Evolutionary conservation across 2,329 filamentous ascomycete genomes (phyloP), one percentile per base, ranked within the genome.

Genomic region (Alternaria alternata): DNA sequence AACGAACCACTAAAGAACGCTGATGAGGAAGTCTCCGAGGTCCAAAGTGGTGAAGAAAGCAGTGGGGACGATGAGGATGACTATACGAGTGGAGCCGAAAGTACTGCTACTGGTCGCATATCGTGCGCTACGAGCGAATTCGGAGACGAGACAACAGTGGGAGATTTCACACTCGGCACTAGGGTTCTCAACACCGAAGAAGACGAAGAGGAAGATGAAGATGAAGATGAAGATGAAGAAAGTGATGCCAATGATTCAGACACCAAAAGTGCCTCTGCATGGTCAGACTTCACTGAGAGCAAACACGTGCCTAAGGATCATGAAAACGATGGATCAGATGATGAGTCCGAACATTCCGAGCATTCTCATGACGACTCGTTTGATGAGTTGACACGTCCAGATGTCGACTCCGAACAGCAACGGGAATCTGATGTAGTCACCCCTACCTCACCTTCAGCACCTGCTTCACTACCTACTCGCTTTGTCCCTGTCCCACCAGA

Each of bases 41-140:
- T 84, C 3, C 88, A 92, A 14, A 89, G 90, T 57, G 88, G 90
- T 46, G 91, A 84, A 56, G 87, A 87, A 16, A 87, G 84, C 58
- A 86, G 87, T 30, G 90, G 93, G 67, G 90, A 93, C 67, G 84
- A 89, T 30, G 70, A 74, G 28, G 72, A 71, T 30, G 84, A 90
- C 68, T 97, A 95, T 76, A 94, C 91, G 3, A 96, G 91, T 68
- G 93, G 88, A 42, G 93, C 85, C 14, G 94, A 97, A 75, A 97
- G 92, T 76, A 94, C 91, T 24, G 87, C 86, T 11, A 94, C 92
- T 22, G 93, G 92, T 3, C 86, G 88, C 55, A 87, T 92, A 34
- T 88, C 91, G 14, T 84, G 81, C 28, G 81, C 83, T 9, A 82
- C 83, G 0, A 90, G 89, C 73, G 89, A 91, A 64, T 89, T 87